These are phyloP conservation scores for Ganoderma lucidum DNA, from an alignment of 1,284 basidiomycete genomes.

Conservation along the genomic window DNA sequence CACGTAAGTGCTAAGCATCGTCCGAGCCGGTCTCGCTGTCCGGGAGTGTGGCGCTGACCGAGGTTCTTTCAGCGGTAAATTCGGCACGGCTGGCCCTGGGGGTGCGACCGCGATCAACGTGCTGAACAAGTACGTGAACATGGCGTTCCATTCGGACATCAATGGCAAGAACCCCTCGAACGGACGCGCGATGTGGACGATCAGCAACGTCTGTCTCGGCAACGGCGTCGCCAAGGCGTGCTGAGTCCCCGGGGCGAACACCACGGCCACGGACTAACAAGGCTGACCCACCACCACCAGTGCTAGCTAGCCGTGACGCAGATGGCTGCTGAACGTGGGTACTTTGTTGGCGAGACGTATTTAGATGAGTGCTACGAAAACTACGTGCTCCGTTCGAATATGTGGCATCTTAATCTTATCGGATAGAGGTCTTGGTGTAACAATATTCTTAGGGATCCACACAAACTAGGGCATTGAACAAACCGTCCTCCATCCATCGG, in stretches of 20 bases:
- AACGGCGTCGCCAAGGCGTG: slow-evolving; percentile 9
- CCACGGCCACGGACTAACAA: no score
- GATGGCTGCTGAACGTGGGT: no score
- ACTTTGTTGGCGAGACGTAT: no score
- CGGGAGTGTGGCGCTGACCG: background rate
- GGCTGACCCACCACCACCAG: no score
- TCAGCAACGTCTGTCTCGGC: slow-evolving; percentile 11
- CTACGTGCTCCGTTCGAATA: no score
- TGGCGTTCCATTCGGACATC: slow-evolving; percentile 19
- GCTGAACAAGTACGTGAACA: slow-evolving; percentile 18
- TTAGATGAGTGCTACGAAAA: no score
- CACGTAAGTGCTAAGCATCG: background rate
- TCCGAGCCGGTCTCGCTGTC: background rate
- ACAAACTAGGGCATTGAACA: no score
- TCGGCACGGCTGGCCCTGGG: slow-evolving; percentile 10
- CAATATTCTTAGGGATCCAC: no score
- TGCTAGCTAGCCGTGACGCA: no score
- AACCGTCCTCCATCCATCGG: no score
- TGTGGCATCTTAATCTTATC: no score
- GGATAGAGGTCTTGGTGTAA: no score
- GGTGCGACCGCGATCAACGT: slow-evolving; percentile 17
- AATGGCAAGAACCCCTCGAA: slow-evolving; percentile 14
- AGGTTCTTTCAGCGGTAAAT: background rate
- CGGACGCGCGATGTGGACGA: slow-evolving; percentile 15
- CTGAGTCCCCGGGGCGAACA: background rate